Evolutionary conservation across 2,329 filamentous ascomycete species (phyloP).

Genomic region (Monosporascus sp.): DNA sequence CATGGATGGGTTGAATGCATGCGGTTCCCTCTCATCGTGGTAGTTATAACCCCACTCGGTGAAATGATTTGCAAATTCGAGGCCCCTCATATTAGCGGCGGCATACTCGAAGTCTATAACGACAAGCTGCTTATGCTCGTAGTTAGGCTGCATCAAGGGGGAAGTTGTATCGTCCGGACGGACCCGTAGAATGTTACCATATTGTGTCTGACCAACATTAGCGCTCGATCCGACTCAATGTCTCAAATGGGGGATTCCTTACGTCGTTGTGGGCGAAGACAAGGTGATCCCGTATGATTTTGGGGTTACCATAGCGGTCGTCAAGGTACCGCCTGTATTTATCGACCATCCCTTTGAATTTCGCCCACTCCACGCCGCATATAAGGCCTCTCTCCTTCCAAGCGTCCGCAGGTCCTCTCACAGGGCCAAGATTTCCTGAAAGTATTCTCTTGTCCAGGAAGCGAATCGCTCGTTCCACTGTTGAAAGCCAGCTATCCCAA

Average conservation of each 20-base stretch:
- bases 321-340: conserved; percentile 74
- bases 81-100: conserved; percentile 75
- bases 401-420: conserved; percentile 29
- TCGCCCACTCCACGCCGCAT: conserved; percentile 76
- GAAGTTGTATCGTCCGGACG: conserved; percentile 67
- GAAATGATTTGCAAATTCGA: conserved; percentile 98
- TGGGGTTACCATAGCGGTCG: conserved; percentile 60
- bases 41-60: conserved; percentile 99
- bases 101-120: conserved; percentile 99
- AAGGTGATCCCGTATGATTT: conserved; percentile 65
- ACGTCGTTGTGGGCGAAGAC: conserved; percentile 99
- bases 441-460: conserved; percentile 55
- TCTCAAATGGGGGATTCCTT: conserved; percentile 28
- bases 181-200: conserved; percentile 87
- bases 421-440: conserved; percentile 28
- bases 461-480: conserved; percentile 55
- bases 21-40: conserved; percentile 62
- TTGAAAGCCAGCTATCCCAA: conserved; percentile 86
- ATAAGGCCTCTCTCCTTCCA: conserved; percentile 72
- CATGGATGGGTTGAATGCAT: conserved; percentile 59
- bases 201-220: conserved; percentile 69
- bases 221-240: neutral
- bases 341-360: conserved; percentile 68
- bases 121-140: conserved; percentile 91
- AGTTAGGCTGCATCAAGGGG: conserved; percentile 79